Evolutionary conservation across 495 filamentous ascomycete genomes (phyloP), one percentile per base, ranked within the genome.

Genomic region (Aspergillus avenaceus): DNA sequence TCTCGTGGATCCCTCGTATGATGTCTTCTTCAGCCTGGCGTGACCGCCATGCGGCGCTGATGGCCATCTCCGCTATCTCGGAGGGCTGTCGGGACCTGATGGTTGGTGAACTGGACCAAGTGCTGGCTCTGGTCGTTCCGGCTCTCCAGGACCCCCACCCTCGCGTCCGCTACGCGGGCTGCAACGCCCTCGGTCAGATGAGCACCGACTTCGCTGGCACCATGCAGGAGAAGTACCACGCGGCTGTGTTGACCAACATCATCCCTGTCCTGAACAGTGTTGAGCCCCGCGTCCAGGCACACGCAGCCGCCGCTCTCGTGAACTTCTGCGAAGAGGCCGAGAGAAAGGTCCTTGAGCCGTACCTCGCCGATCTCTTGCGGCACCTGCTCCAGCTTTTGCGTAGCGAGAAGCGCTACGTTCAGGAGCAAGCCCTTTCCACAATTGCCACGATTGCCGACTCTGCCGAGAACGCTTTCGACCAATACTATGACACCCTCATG

Each of bases 311-410:
- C 13, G 93, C 95, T 18, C 76, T 99, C 14, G 95, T 99, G 54
- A 99, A 99, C 74, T 99, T 99, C 68, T 99, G 95, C 65, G 95
- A 99, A 65, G 95, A 99, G 69, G 93, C 93, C 0, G 93, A 97
- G 64, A 95, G 95, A 67, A 81, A 78, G 41, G 85, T 90, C 25
- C 79, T 99, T 11, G 91, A 96, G 65, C 95, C 95, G 2, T 97
- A 97, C 61, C 84, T 99, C 8, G 93, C 91, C 61, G 81, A 90
- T 41, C 78, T 99, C 19, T 72, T 99, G 18, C 83, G 77, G 25
- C 84, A 88, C 45, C 78, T 99, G 5, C 84, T 96, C 64, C 80
- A 83, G 47, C 81, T 99, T 16, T 75, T 99, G 36, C 87, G 88
- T 55, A 95, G 85, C 66, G 83, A 84, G 24, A 95, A 97, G 74